A percentile compares a stretch with the other conserved stretches of the same genome.
phyloP scores from a whole-genome alignment of 352 stramenopile genomes.

The Paralagenidium karlingii region DNA sequence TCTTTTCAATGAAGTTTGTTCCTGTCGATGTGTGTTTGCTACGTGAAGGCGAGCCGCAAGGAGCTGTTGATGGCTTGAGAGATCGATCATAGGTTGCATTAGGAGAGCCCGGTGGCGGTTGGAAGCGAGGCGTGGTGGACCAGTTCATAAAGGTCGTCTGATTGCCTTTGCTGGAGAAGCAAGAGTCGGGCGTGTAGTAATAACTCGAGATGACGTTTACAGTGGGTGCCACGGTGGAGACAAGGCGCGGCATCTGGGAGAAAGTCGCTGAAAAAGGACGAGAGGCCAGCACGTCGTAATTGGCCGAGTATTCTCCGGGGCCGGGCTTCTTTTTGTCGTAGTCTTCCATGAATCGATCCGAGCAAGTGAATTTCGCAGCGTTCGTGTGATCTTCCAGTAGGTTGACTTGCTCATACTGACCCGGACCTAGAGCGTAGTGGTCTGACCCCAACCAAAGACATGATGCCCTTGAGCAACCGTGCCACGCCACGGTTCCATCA shows the following conservation, averaged over 20 bases:
- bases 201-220: constrained; percentile 41
- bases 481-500: constrained; percentile 5
- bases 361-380: constrained; percentile 42
- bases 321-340: constrained; percentile 20
- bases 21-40: too few species aligned
- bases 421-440: constrained; percentile 37
- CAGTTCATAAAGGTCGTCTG: constrained; percentile 21
- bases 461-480: constrained; percentile 5
- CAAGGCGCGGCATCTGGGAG: constrained; percentile 29
- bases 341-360: constrained; percentile 39
- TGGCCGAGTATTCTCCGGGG: constrained; percentile 34
- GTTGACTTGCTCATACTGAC: constrained; percentile 32
- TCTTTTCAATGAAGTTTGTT: too few species aligned
- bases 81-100: neutral
- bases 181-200: constrained; percentile 31
- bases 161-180: constrained; percentile 12
- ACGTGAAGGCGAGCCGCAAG: too few species aligned
- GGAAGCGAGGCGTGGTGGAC: constrained; percentile 26
- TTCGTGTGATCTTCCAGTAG: constrained; percentile 7
- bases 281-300: constrained; percentile 15
- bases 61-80: too few species aligned
- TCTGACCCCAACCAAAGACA: constrained; percentile 13
- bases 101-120: constrained; percentile 2
- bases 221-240: constrained; percentile 17
- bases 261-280: constrained; percentile 25